Conservation (phyloP, 345 rosid species). For the Camelina neglecta region DNA sequence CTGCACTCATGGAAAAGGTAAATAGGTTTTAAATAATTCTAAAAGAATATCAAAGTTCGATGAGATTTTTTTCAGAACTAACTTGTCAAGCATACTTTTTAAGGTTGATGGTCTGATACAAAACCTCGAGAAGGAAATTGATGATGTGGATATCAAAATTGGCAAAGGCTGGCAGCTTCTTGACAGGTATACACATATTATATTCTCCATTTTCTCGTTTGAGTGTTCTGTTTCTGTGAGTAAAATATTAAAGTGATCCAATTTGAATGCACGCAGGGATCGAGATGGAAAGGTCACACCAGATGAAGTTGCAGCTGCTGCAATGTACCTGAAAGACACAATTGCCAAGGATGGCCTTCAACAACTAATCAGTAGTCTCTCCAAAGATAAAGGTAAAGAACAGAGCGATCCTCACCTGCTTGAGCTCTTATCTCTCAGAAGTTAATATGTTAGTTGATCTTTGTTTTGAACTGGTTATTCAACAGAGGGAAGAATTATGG, state of each 20-base stretch:
- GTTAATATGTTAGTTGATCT: constrained; percentile 13
- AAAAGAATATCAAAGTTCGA: not conserved
- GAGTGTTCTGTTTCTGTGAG: constrained; percentile 9
- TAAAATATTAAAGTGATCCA: not conserved
- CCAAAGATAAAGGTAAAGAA: constrained; percentile 74
- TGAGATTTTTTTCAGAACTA: constrained; percentile 21
- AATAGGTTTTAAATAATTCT: not conserved
- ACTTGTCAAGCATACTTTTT: constrained; percentile 19
- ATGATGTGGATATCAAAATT: constrained; percentile 76
- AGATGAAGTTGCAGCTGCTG: constrained; percentile 90
- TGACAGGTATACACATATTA: constrained; percentile 59
- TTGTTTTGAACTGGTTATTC: constrained; percentile 12
- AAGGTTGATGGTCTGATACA: constrained; percentile 89
- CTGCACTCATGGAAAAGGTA: constrained; percentile 80
- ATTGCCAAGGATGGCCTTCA: constrained; percentile 76
- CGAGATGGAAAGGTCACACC: constrained; percentile 86
- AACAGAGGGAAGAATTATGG: constrained; percentile 92
- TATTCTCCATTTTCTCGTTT: not conserved
- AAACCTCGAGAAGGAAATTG: constrained; percentile 90
- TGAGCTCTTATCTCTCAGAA: constrained; percentile 13
- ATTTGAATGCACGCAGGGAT: constrained; percentile 55
- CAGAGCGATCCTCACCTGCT: not conserved
- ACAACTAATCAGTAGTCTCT: constrained; percentile 74
- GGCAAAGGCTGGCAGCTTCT: constrained; percentile 83
- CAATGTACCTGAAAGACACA: constrained; percentile 73